phyloP scores from a whole-genome alignment of 1,284 basidiomycete genomes.

The Boletellus deceptivus region DNA sequence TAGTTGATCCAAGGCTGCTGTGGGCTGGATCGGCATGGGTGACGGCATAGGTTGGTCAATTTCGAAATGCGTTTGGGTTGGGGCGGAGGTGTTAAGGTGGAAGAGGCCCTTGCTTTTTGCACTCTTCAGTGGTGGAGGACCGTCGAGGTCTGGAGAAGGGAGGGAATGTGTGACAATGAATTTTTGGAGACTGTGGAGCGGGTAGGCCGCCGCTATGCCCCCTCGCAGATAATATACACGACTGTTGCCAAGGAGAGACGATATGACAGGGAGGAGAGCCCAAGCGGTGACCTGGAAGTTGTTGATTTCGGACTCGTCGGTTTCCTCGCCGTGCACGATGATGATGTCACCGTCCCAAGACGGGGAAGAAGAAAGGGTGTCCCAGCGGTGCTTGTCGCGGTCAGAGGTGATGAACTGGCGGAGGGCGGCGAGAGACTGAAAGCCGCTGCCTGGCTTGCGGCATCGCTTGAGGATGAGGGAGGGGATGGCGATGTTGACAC shows the following conservation, averaged over 20 bases:
- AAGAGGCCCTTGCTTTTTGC: constrained; percentile 52
- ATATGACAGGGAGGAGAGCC: constrained; percentile 61
- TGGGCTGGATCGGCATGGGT: constrained; percentile 40
- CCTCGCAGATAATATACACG: constrained; percentile 65
- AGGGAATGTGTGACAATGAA: constrained; percentile 30
- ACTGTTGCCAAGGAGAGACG: constrained; percentile 52
- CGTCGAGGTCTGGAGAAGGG: constrained; percentile 14
- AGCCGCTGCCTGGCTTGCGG: constrained; percentile 60
- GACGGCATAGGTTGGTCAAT: constrained; percentile 48
- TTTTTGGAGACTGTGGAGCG: constrained; percentile 52
- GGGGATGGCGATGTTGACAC: constrained; percentile 81
- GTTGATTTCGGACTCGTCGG: constrained; percentile 59
- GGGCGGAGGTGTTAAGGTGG: constrained; percentile 61
- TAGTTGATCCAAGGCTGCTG: constrained; percentile 37
- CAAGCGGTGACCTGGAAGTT: constrained; percentile 58
- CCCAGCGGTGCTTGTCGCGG: constrained; percentile 60
- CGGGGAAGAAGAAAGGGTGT: constrained; percentile 45
- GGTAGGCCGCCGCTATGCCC: constrained; percentile 59
- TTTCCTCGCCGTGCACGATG: constrained; percentile 68
- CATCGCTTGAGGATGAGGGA: constrained; percentile 85
- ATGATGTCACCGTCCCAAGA: constrained; percentile 75
- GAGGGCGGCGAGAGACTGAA: constrained; percentile 63
- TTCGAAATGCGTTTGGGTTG: constrained; percentile 49
- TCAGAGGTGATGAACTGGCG: constrained; percentile 79
- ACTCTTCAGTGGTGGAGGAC: constrained; percentile 21